These are phyloP conservation scores for Termitomyces sp. DNA, from an alignment of 768 basidiomycete genomes.

Conservation along the genomic window DNA sequence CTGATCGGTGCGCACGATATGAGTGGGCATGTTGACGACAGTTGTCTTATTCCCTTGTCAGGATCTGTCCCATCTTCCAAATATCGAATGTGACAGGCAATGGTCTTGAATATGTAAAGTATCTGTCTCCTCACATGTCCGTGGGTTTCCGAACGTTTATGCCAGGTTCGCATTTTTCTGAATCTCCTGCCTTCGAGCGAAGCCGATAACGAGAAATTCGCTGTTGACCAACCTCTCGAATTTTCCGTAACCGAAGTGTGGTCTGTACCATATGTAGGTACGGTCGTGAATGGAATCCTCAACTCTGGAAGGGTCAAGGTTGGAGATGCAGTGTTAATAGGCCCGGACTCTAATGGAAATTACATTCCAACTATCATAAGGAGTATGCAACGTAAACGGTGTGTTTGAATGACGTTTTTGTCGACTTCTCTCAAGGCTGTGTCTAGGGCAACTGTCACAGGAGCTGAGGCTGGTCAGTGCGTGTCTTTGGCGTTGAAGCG, in stretches of 20 bases:
- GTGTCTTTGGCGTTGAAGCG: conserved; percentile 92
- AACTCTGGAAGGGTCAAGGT: conserved; percentile 71
- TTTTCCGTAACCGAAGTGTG: conserved; percentile 84
- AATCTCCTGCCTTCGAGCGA: conserved; percentile 90
- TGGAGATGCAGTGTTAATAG: conserved; percentile 79
- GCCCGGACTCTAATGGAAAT: conserved; percentile 90
- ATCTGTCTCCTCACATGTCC: background rate
- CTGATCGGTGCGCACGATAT: conserved; percentile 51
- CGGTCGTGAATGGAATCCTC: conserved; percentile 81
- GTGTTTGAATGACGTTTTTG: conserved; percentile 12
- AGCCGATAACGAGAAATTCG: conserved; percentile 75
- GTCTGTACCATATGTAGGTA: conserved; percentile 84
- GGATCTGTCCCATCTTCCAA: conserved; percentile 87
- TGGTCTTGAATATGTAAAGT: conserved; percentile 68
- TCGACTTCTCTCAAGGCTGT: background rate
- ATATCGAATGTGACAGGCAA: conserved; percentile 95
- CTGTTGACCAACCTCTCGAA: conserved; percentile 76
- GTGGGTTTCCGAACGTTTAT: background rate
- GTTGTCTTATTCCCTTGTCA: conserved; percentile 22
- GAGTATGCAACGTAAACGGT: conserved; percentile 94
- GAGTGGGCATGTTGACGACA: background rate
- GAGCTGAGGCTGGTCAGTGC: conserved; percentile 93
- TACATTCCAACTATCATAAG: conserved; percentile 78
- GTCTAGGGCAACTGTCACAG: conserved; percentile 67
- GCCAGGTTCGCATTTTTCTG: conserved; percentile 79